Evolutionary conservation across 2,329 filamentous ascomycete genomes (phyloP).

Genomic region (Coniochaeta hoffmannii): DNA sequence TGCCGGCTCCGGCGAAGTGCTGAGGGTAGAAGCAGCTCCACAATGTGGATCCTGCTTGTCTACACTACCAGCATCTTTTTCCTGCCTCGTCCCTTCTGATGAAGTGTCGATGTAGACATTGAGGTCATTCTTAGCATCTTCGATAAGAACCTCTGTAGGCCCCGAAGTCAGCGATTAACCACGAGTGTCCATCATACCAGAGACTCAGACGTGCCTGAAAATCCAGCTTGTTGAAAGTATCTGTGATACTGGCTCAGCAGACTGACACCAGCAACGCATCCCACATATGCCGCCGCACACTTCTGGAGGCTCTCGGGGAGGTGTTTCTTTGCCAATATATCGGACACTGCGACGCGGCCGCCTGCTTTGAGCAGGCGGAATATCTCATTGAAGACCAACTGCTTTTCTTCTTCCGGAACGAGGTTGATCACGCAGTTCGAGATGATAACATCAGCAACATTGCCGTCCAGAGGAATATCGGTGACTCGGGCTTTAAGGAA

Average conservation of each 20-base stretch:
- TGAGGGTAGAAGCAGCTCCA: background rate
- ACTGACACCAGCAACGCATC: conserved; percentile 53
- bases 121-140: conserved; percentile 37
- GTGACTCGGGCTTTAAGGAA: conserved; percentile 48
- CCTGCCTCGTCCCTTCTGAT: conserved; percentile 13
- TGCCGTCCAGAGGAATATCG: conserved; percentile 32
- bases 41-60: background rate
- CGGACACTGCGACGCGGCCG: conserved; percentile 50
- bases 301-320: conserved; percentile 38
- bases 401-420: conserved; percentile 44
- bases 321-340: conserved; percentile 46
- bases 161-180: conserved; percentile 1
- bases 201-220: conserved; percentile 29
- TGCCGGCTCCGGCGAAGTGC: no score
- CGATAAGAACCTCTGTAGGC: conserved; percentile 30
- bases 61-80: conserved; percentile 6
- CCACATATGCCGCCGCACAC: conserved; percentile 47
- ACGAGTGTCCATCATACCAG: background rate
- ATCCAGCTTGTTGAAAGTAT: conserved; percentile 43
- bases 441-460: conserved; percentile 48
- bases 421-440: conserved; percentile 59
- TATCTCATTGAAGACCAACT: conserved; percentile 48
- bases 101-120: conserved; percentile 33
- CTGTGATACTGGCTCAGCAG: conserved; percentile 40
- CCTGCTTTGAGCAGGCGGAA: conserved; percentile 47